phyloP scores from a whole-genome alignment of 2,329 filamentous ascomycete genomes.

The Bimuria novae-zelandiae region DNA sequence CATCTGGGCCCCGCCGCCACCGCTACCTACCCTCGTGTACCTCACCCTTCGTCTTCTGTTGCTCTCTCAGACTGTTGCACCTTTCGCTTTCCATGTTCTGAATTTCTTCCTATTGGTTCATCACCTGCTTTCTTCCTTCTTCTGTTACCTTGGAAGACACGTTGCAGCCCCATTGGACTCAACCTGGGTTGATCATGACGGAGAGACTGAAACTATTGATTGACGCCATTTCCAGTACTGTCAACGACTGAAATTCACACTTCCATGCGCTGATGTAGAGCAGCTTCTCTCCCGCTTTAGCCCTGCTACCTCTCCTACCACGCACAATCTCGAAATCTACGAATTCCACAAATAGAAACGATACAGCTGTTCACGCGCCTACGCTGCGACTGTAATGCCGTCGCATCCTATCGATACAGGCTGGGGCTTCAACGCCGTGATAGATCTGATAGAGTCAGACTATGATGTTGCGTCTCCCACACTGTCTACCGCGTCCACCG shows the following conservation, averaged over 20 bases:
- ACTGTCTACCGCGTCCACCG: conserved; percentile 10
- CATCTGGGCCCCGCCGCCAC: conserved; percentile 3
- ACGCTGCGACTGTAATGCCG: conserved; percentile 33
- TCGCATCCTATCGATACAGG: conserved; percentile 42
- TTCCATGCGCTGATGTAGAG: conserved; percentile 5
- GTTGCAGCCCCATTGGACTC: not conserved
- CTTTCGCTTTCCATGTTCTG: conserved; percentile 1
- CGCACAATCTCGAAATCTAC: not conserved
- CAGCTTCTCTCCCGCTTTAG: conserved; percentile 11
- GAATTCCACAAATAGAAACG: not conserved
- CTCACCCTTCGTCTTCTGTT: no score
- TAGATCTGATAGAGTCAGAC: conserved; percentile 47
- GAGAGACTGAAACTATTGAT: conserved; percentile 35
- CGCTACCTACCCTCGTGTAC: not conserved
- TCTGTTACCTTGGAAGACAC: conserved; percentile 4
- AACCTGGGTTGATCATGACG: conserved; percentile 35
- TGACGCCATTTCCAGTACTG: conserved; percentile 35
- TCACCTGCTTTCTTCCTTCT: not conserved
- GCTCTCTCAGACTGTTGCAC: not conserved
- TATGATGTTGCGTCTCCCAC: conserved; percentile 25
- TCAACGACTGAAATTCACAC: no score
- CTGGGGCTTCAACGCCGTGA: conserved; percentile 54
- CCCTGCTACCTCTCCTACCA: not conserved
- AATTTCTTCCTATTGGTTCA: not conserved
- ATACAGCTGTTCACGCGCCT: not conserved